Evolutionary conservation across 306 rosid genomes (phyloP), one percentile per base, ranked within the genome.

Genomic region (Cajanus cajan): DNA sequence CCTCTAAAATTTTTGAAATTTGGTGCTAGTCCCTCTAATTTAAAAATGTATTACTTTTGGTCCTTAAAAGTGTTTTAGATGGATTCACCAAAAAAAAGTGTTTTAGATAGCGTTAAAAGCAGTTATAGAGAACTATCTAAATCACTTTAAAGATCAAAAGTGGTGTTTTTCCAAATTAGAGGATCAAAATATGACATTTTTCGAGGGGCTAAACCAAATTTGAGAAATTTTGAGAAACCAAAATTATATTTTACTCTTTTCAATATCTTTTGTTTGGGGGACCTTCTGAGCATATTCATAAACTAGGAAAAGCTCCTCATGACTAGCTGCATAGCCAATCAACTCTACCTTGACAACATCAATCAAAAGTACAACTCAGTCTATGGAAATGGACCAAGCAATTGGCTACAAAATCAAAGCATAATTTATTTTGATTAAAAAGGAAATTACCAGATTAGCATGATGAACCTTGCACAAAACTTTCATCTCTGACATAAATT

Each of bases 401-500:
- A 65, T 72, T 84, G 72, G 79, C 84, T 68, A 50, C 77, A 75
- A 83, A 79, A 71, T 34, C 72, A 36, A n/a, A n/a, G 67, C 15
- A 69, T 1, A 15, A 18, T 11, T 41, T 33, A 54, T 57, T 71
- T 55, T 74, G 63, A 78, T 34, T 59, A 7, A 71, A 48, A 71
- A 48, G 71, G 66, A 25, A 78, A 72, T 78, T 91, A 96, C 99
- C 96, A 96, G 94, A 86, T 96, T 96, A 34, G 97, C 77, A 82
- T 96, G 99, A 85, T 96, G 99, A 83, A 89, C 98, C 90, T 89
- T 96, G 92, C 99, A 90, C 10, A 96, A 80, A 77, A 96, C 98
- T 89, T 93, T 96, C 91, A 96, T 81, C 86, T 93, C 99, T 11
- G 92, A 88, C 80, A 91, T 74, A 81, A 96, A 96, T 71, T 96